phyloP scores from a whole-genome alignment of 148 eudicot genomes.

The Silene uniflora region DNA sequence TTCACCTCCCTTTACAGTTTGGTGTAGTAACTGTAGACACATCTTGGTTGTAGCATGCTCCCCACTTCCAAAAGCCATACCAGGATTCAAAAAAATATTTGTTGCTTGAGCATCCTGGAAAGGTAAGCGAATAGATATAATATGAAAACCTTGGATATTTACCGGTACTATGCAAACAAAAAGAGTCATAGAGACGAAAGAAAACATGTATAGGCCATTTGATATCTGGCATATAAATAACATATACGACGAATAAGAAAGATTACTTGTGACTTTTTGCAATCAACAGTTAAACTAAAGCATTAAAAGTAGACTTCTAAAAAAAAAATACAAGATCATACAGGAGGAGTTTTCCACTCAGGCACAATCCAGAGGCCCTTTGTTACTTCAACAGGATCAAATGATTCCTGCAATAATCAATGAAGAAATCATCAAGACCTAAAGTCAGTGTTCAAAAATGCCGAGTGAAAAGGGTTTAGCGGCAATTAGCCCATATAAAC shows the following conservation, averaged over 20 bases:
- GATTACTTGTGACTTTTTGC: neutral
- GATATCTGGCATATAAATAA: too few species aligned
- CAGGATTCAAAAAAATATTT: constrained; percentile 78
- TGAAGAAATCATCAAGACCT: constrained; percentile 10
- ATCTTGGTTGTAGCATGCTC: constrained; percentile 94
- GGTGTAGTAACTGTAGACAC: constrained; percentile 65
- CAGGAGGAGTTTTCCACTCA: constrained; percentile 87
- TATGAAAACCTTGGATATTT: neutral
- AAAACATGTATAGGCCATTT: neutral
- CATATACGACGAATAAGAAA: neutral
- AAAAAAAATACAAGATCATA: constrained; percentile 35
- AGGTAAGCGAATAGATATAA: constrained; percentile 11
- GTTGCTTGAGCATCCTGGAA: constrained; percentile 69
- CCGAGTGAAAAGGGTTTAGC: neutral
- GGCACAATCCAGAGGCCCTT: constrained; percentile 95
- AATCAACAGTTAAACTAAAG: neutral
- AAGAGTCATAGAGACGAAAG: neutral
- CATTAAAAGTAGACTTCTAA: neutral
- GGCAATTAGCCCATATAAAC: neutral
- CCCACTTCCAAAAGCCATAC: constrained; percentile 93
- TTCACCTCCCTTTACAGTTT: constrained; percentile 73
- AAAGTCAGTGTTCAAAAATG: neutral
- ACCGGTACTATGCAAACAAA: neutral
- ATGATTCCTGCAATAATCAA: constrained; percentile 59
- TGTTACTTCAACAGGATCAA: constrained; percentile 77